Base-by-base conservation (phyloP, 148 eudicot genomes). In the Talinum fruticosum region DNA sequence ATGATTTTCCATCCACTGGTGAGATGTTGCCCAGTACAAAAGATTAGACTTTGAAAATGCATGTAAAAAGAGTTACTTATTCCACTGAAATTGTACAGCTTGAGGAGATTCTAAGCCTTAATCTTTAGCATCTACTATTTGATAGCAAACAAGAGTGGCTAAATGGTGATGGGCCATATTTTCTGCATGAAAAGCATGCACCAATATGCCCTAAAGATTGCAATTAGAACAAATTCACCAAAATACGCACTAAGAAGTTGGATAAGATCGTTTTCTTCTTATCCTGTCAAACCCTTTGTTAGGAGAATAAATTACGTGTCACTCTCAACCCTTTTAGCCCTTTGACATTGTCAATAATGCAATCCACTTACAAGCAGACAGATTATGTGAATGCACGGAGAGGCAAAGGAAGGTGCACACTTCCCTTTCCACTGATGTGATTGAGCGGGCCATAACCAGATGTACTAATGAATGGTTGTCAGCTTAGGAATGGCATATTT, bases 241-340 rank as follows among this genome's bases (percentile, higher is more conserved):
- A 44, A 68, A 24, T 24, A 10, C 28, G 24, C 51, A 54, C 72
- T 76, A 12, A 21, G 72, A 76, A 24, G 24, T 24, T 57, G 66
- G 34, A 51, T 66, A 35, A 76, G 47, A 67, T 51, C 30, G 23
- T 51, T 76, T 14, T 68, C 71, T 12, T 53, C 65, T 67, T 76
- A 49, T 10, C 73, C 71, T 33, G 32, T 65, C 32, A 45, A 47
- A 54, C 62, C 44, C 59, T 24, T 21, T 68, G 33, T 16, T n/a
- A 34, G 21, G 34, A 68, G 65, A 49, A 45, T 5, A 26, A 24
- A 61, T 29, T 75, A 26, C 64, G 33, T 45, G 76, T 26, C 77
- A 15, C 19, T 23, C 47, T 74, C 49, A 57, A 13, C 33, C 67
- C 33, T 59, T 59, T 57, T 57, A 57, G 33, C 34, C 36, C 77